These are phyloP conservation scores for Chlamydomonas schloesseri DNA, from an alignment of 139 green algal genomes.

Conservation along the genomic window DNA sequence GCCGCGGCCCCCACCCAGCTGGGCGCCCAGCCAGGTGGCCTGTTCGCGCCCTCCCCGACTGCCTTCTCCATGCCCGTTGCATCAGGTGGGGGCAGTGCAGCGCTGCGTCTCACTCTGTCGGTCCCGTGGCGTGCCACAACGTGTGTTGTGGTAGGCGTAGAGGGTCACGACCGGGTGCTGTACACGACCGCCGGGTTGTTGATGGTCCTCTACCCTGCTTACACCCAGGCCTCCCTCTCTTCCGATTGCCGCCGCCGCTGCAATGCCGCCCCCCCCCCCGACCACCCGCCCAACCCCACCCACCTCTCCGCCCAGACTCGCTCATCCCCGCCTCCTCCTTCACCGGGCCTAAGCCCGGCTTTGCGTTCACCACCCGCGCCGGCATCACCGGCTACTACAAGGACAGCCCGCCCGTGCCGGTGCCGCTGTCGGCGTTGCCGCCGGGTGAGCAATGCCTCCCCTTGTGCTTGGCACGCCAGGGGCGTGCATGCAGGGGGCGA, in stretches of 20 bases:
- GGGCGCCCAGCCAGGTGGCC: neutral
- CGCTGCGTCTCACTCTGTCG: too few species aligned
- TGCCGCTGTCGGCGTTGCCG: neutral
- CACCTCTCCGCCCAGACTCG: neutral
- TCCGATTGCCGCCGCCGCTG: too few species aligned
- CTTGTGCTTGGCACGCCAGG: too few species aligned
- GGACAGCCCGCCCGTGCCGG: neutral
- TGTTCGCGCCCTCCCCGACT: neutral
- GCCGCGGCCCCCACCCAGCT: neutral
- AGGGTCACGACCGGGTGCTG: too few species aligned
- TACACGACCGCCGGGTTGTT: too few species aligned
- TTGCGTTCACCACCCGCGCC: slow-evolving; percentile 20
- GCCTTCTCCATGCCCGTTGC: neutral
- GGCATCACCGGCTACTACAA: slow-evolving; percentile 28
- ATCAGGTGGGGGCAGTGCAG: neutral
- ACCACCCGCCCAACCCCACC: too few species aligned
- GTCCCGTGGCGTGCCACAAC: too few species aligned
- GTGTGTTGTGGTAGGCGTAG: too few species aligned
- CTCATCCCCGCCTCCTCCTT: neutral
- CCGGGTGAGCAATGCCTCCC: neutral
- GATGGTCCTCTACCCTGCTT: too few species aligned
- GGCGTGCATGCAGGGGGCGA: too few species aligned
- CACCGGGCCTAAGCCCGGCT: slow-evolving; percentile 5
- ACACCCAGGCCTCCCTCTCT: too few species aligned
- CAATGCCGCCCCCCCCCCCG: too few species aligned